A percentile compares a stretch with the other conserved stretches of the same genome.
Evolutionary conservation across 805 yeast genomes (phyloP).

Genomic region (Zygosaccharomyces kombuchaensis): DNA sequence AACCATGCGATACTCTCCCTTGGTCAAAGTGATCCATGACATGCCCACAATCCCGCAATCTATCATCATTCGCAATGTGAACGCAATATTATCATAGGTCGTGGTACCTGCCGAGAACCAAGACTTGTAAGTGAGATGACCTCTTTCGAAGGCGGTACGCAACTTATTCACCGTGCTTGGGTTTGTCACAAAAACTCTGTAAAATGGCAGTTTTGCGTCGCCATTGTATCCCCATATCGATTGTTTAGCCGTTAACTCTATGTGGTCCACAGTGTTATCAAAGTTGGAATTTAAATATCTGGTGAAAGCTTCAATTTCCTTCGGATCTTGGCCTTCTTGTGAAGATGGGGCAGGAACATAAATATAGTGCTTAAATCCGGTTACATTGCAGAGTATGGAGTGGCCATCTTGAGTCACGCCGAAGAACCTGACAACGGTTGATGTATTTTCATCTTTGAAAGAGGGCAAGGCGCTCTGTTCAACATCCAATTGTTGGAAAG

Average conservation of each 20-base stretch:
- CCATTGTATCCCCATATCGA: slow-evolving; percentile 93
- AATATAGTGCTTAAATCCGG: slow-evolving; percentile 84
- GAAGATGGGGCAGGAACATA: slow-evolving; percentile 84
- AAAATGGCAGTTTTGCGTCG: slow-evolving; percentile 69
- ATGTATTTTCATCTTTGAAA: slow-evolving; percentile 30
- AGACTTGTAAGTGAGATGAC: slow-evolving; percentile 61
- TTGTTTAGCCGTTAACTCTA: slow-evolving; percentile 69
- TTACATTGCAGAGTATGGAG: slow-evolving; percentile 84
- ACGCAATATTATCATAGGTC: slow-evolving; percentile 88
- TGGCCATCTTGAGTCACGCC: slow-evolving; percentile 89
- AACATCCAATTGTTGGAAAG: slow-evolving; percentile 91
- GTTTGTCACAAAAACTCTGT: slow-evolving; percentile 65
- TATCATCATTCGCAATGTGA: slow-evolving; percentile 79
- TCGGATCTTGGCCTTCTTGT: slow-evolving; percentile 38
- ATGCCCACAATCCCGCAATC: slow-evolving; percentile 92
- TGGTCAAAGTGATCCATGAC: slow-evolving; percentile 94
- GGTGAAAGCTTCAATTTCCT: slow-evolving; percentile 40
- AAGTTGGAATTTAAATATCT: slow-evolving; percentile 42
- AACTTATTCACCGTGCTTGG: slow-evolving; percentile 63
- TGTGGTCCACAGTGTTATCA: slow-evolving; percentile 55
- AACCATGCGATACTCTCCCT: slow-evolving; percentile 55
- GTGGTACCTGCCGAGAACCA: slow-evolving; percentile 58
- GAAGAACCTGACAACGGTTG: slow-evolving; percentile 73
- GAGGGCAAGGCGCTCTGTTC: slow-evolving; percentile 64
- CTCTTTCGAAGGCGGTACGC: slow-evolving; percentile 79